phyloP scores from a whole-genome alignment of 495 filamentous ascomycete species.

The Beverwykella pulmonaria region DNA sequence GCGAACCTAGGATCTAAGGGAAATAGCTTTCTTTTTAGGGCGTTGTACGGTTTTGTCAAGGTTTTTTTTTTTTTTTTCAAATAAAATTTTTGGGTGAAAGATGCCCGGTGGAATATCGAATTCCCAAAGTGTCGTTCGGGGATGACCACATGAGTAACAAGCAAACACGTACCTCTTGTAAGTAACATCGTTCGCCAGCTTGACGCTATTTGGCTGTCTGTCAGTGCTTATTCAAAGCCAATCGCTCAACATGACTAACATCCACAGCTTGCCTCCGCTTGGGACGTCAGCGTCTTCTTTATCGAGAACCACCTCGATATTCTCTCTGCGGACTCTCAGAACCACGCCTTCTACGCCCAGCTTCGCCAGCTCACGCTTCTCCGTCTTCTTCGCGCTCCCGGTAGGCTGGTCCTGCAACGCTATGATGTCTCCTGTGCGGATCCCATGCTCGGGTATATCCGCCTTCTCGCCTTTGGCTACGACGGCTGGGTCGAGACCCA shows the following conservation, averaged over 20 bases:
- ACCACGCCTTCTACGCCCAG: conserved; percentile 82
- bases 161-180: conserved; percentile 64
- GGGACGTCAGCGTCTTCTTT: conserved; percentile 67
- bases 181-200: conserved; percentile 94
- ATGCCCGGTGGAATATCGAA: too few relatives aligned
- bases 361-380: conserved; percentile 62
- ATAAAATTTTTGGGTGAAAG: too few relatives aligned
- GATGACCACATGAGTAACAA: not conserved
- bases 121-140: not conserved
- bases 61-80: too few relatives aligned
- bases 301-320: conserved; percentile 69
- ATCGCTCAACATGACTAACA: conserved; percentile 49
- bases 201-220: conserved; percentile 59
- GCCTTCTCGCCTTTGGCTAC: conserved; percentile 35
- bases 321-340: conserved; percentile 62
- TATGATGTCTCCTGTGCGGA: conserved; percentile 87
- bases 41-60: too few relatives aligned
- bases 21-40: too few relatives aligned
- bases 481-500: conserved; percentile 72
- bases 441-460: conserved; percentile 75
- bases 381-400: conserved; percentile 72
- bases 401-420: conserved; percentile 72
- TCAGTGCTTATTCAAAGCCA: conserved; percentile 26
- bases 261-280: conserved; percentile 64
- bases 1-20: too few relatives aligned